Percentiles rank a stretch among this genome's conserved stretches.
phyloP scores from a whole-genome alignment of 495 filamentous ascomycete species.

The Tuber magnatum region DNA sequence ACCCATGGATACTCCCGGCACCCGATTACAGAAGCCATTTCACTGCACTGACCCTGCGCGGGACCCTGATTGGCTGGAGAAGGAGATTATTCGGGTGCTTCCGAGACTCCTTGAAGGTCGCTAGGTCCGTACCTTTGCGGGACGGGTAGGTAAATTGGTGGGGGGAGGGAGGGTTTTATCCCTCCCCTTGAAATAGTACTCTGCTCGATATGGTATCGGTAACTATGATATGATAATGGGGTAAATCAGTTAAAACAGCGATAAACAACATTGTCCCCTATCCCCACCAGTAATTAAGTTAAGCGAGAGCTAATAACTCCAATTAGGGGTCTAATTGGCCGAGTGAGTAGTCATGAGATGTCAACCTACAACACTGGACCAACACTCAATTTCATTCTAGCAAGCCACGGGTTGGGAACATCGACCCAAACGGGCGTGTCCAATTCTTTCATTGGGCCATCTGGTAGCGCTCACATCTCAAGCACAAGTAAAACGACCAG shows the following conservation, averaged over 20 bases:
- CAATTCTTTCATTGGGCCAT: neutral
- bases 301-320: neutral
- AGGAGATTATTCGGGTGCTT: neutral
- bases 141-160: neutral
- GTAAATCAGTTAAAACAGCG: neutral
- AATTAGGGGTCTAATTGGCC: neutral
- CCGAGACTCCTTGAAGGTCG: neutral
- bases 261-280: neutral
- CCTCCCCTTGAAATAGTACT: neutral
- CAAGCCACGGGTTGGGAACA: neutral
- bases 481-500: neutral
- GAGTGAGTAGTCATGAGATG: neutral
- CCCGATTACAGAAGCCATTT: neutral
- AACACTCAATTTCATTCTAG: neutral
- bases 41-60: neutral
- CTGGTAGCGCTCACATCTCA: neutral
- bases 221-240: neutral
- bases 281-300: neutral
- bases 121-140: neutral
- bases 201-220: neutral
- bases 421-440: neutral
- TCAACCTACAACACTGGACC: neutral
- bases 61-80: neutral
- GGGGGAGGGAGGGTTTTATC: neutral
- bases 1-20: neutral